Percentiles rank a stretch among this genome's conserved stretches.
These are phyloP conservation scores for Arctostaphylos glauca DNA, from an alignment of 148 eudicot genomes.

Conservation along the genomic window DNA sequence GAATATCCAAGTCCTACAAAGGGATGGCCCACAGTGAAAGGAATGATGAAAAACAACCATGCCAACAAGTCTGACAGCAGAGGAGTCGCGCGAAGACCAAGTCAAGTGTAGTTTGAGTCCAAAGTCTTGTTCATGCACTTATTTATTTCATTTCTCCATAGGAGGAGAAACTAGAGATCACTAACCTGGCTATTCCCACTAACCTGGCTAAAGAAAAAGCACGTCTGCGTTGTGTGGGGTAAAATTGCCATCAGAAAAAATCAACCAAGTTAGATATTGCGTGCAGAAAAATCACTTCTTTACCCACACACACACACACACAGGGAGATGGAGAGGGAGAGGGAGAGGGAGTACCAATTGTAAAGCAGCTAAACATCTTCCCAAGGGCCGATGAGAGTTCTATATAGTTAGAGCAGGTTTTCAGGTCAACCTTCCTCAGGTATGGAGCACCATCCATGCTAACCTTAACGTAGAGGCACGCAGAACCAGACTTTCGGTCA, in stretches of 20 bases:
- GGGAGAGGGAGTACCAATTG: conserved; percentile 31
- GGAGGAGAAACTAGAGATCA: not conserved
- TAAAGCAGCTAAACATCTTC: conserved; percentile 61
- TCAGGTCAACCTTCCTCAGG: conserved; percentile 84
- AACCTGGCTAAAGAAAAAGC: not conserved
- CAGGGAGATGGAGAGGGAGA: too few relatives aligned
- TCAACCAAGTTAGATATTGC: not conserved
- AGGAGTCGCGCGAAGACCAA: too few relatives aligned
- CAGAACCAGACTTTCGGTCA: conserved; percentile 26
- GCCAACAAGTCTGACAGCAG: too few relatives aligned
- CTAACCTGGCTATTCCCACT: not conserved
- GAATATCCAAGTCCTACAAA: too few relatives aligned
- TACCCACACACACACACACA: not conserved
- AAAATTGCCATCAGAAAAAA: not conserved
- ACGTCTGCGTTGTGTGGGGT: not conserved
- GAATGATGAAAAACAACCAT: too few relatives aligned
- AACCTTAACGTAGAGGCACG: conserved; percentile 48
- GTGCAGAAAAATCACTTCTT: not conserved
- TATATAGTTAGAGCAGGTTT: conserved; percentile 52
- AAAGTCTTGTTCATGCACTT: too few relatives aligned
- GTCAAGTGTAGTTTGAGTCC: too few relatives aligned
- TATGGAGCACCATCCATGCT: conserved; percentile 88
- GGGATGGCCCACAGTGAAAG: too few relatives aligned
- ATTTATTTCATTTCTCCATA: too few relatives aligned
- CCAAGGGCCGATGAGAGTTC: conserved; percentile 56